These are phyloP conservation scores for Funneliformis mosseae DNA, from an alignment of 192 early-diverging fungal genomes.

Conservation along the genomic window DNA sequence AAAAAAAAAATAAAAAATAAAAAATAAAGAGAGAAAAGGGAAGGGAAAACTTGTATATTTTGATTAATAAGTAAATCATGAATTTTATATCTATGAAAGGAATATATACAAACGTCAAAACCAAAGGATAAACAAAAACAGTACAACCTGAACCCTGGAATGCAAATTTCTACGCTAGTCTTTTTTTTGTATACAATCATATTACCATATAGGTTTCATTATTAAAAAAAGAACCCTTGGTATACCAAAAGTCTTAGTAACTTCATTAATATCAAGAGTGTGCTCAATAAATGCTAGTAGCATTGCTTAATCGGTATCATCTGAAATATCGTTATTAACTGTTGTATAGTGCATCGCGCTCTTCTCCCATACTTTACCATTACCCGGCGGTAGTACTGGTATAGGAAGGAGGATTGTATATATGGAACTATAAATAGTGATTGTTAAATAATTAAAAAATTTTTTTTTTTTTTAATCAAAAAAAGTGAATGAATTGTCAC, in stretches of 20 bases:
- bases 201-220: too few species aligned
- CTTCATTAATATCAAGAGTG: neutral
- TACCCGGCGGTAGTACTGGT: conserved; percentile 53
- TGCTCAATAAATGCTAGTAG: neutral
- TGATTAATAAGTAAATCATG: neutral
- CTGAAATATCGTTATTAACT: conserved; percentile 20
- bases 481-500: neutral
- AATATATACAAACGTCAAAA: neutral
- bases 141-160: too few species aligned
- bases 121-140: too few species aligned
- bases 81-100: neutral
- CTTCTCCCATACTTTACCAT: conserved; percentile 47
- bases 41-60: neutral
- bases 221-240: too few species aligned
- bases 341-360: conserved; percentile 30
- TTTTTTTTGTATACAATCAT: too few species aligned
- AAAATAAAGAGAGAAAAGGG: too few species aligned
- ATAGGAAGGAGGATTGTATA: conserved; percentile 54
- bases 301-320: conserved; percentile 1
- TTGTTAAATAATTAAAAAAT: neutral
- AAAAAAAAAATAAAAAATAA: too few species aligned
- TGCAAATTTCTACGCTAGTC: too few species aligned
- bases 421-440: conserved; percentile 44
- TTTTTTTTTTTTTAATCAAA: too few species aligned
- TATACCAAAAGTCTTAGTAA: too few species aligned